These are phyloP conservation scores for Buxus sempervirens DNA, from an alignment of 164 flowering plant species.

Conservation along the genomic window DNA sequence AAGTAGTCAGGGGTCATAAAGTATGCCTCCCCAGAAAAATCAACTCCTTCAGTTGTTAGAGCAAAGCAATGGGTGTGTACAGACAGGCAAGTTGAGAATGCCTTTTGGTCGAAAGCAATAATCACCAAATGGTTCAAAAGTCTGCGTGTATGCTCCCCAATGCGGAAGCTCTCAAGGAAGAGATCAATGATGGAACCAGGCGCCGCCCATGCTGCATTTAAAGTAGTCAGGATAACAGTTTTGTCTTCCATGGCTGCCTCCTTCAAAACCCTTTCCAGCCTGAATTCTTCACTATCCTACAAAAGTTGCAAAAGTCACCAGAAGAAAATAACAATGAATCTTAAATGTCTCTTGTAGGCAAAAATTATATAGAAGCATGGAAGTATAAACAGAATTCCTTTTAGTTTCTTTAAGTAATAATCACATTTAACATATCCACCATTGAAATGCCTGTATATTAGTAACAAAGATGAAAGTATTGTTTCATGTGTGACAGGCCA, in stretches of 20 bases:
- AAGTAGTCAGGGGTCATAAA: slow-evolving; percentile 72
- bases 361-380: too few relatives aligned
- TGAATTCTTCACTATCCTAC: slow-evolving; percentile 38
- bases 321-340: background rate
- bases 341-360: too few relatives aligned
- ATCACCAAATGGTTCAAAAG: slow-evolving; percentile 75
- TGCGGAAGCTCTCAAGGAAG: slow-evolving; percentile 72
- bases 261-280: slow-evolving; percentile 47
- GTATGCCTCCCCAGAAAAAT: slow-evolving; percentile 70
- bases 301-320: background rate
- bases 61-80: slow-evolving; percentile 64
- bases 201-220: slow-evolving; percentile 85
- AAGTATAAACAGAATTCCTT: too few relatives aligned
- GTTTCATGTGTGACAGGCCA: too few relatives aligned
- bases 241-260: slow-evolving; percentile 58
- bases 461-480: too few relatives aligned
- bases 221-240: slow-evolving; percentile 73
- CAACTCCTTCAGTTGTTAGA: slow-evolving; percentile 56
- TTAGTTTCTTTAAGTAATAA: too few relatives aligned
- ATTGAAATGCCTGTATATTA: too few relatives aligned
- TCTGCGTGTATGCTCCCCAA: slow-evolving; percentile 52
- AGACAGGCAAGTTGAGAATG: slow-evolving; percentile 53
- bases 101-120: slow-evolving; percentile 66
- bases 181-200: slow-evolving; percentile 67
- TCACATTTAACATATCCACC: too few relatives aligned